Base-by-base conservation (phyloP, 305 asterid genomes). In the Striga hermonthica region DNA sequence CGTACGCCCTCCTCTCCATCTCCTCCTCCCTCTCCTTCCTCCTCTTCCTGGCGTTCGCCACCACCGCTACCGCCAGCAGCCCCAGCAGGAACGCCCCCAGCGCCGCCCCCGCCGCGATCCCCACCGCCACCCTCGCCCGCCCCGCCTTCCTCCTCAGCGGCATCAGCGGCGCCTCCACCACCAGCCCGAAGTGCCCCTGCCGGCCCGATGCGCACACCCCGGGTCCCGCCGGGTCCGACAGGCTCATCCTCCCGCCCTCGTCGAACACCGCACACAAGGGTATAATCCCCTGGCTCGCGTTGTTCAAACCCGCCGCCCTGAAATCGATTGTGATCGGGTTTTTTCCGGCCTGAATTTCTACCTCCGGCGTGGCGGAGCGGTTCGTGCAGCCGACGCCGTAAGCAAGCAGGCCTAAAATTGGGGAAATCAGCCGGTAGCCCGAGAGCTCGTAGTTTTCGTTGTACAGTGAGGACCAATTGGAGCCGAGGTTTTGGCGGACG, bases 21-120 rank as follows among this genome's bases (percentile, higher is more conserved):
- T 92, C 98, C n/a, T 92, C 97, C 87, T 84, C 81, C 73, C 83
- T 87, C 52, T 85, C 95, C 82, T 84, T 92, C 87, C 86, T 92
- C 83, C 87, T 92, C 87, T 88, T 90, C 83, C 86, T 87, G 63
- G 82, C 91, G 11, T 84, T 90, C 0, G 73, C 95, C 6, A 86
- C 73, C 85, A 92, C 62, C 0, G 98, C 97, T 0, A 90, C 69
- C 35, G 80, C 4, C 60, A 93, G 72, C 77, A 92, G 55, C 1
- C 87, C 80, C 74, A 90, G 67, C 0, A 93, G 85, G 10, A 79
- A 84, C 0, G 80, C 89, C 3, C 94, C 98, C 64, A 93, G 57
- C 1, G 83, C 88, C 4, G 85, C 95, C 15, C 90, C 97, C 4
- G 88, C 79, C 9, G 91, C 78, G 76, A 88, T 81, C 66, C 83